Percentiles rank a stretch among this genome's conserved stretches.
phyloP scores from a whole-genome alignment of 495 filamentous ascomycete genomes.

The Parmelia sp. region DNA sequence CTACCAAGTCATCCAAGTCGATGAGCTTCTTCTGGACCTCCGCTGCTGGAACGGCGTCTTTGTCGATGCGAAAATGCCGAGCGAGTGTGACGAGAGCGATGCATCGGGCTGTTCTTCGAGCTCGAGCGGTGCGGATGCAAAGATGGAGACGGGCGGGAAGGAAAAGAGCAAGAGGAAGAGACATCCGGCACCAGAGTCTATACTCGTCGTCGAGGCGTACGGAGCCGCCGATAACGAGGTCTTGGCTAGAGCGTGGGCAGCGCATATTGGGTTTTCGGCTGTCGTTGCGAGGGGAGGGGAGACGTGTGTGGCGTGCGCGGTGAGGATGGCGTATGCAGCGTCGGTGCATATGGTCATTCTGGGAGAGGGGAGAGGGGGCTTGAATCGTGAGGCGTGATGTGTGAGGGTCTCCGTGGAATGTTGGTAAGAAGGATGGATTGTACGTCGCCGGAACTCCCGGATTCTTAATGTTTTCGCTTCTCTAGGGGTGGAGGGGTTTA shows the following conservation, averaged over 20 bases:
- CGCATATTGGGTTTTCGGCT: constrained; percentile 61
- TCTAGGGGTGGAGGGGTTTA: no score
- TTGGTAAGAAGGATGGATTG: neutral
- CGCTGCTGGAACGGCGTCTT: constrained; percentile 11
- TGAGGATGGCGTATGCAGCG: constrained; percentile 65
- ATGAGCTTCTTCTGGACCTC: constrained; percentile 41
- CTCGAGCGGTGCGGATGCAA: constrained; percentile 25
- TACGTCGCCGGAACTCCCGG: no score
- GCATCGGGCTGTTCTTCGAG: neutral
- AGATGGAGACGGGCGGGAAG: constrained; percentile 42
- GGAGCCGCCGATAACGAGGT: constrained; percentile 68
- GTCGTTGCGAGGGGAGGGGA: constrained; percentile 57
- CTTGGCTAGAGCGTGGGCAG: constrained; percentile 65
- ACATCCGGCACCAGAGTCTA: constrained; percentile 23
- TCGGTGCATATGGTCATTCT: constrained; percentile 64
- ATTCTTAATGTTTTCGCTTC: neutral
- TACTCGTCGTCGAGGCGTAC: constrained; percentile 64
- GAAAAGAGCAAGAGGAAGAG: neutral
- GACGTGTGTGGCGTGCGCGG: constrained; percentile 68
- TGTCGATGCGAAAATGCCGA: neutral
- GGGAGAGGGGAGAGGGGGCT: constrained; percentile 17
- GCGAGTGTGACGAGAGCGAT: neutral
- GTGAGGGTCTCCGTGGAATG: neutral
- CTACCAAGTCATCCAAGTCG: constrained; percentile 47
- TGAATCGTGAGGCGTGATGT: neutral